These are phyloP conservation scores for Ochetophila trinervis DNA, from an alignment of 306 rosid species.

Conservation along the genomic window DNA sequence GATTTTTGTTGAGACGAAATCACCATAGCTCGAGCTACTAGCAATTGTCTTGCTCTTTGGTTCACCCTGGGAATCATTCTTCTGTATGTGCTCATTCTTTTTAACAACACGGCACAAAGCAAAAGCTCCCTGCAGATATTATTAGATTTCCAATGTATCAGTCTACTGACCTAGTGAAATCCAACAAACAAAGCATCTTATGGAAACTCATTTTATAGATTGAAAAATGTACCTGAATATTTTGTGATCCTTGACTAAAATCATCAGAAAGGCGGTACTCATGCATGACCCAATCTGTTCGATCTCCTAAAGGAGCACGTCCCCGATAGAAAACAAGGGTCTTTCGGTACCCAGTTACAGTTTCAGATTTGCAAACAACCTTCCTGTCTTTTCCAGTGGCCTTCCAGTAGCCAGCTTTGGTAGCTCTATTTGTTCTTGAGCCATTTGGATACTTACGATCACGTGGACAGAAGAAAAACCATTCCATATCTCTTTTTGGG, in stretches of 20 bases:
- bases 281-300: constrained; percentile 89
- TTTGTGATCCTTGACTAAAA: constrained; percentile 45
- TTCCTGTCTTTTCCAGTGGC: constrained; percentile 94
- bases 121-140: constrained; percentile 53
- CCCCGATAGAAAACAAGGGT: constrained; percentile 88
- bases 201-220: background rate
- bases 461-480: constrained; percentile 95
- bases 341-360: constrained; percentile 68
- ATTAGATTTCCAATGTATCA: constrained; percentile 16
- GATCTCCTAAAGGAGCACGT: constrained; percentile 82
- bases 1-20: constrained; percentile 31
- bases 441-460: constrained; percentile 90
- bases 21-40: constrained; percentile 37
- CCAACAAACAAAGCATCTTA: background rate
- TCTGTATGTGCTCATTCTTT: constrained; percentile 55
- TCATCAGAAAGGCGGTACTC: constrained; percentile 83
- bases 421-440: constrained; percentile 88
- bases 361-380: constrained; percentile 47
- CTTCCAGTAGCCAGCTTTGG: constrained; percentile 95
- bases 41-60: constrained; percentile 37
- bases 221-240: constrained; percentile 47
- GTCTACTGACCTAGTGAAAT: background rate
- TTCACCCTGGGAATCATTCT: constrained; percentile 43
- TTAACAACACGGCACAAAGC: constrained; percentile 83
- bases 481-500: constrained; percentile 80